Percentiles rank a stretch among this genome's conserved stretches.
These are phyloP conservation scores for Goniomonas avonlea DNA, from an alignment of 78 protist species.

Conservation along the genomic window DNA sequence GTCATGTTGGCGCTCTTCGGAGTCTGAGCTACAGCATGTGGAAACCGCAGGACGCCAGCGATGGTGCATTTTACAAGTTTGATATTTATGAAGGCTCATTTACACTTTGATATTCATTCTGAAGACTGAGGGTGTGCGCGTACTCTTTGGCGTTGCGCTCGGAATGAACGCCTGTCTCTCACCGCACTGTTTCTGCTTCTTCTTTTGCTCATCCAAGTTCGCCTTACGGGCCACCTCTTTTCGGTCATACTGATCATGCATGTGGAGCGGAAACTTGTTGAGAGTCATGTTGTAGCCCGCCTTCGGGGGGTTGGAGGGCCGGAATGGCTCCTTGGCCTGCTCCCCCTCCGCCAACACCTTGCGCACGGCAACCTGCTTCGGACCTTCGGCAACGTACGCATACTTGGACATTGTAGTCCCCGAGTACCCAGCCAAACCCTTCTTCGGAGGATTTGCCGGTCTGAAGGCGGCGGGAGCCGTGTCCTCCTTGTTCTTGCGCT, in stretches of 20 bases:
- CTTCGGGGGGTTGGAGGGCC: neutral
- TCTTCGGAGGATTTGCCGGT: conserved; percentile 8
- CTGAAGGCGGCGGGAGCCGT: neutral
- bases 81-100: no score
- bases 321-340: neutral
- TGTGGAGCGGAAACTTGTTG: neutral
- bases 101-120: neutral
- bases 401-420: neutral
- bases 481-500: no score
- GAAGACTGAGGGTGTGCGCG: neutral
- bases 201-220: neutral
- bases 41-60: no score
- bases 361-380: neutral
- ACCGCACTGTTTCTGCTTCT: neutral
- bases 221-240: neutral
- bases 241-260: neutral
- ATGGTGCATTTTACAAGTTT: no score
- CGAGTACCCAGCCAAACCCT: neutral
- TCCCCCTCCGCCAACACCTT: neutral
- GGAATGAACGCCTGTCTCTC: neutral
- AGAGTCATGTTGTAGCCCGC: neutral
- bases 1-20: no score
- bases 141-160: neutral
- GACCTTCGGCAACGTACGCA: neutral
- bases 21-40: no score